A percentile compares a stretch with the other conserved stretches of the same genome.
Conservation (phyloP, 495 filamentous ascomycete species). For the Neurospora intermedia region DNA sequence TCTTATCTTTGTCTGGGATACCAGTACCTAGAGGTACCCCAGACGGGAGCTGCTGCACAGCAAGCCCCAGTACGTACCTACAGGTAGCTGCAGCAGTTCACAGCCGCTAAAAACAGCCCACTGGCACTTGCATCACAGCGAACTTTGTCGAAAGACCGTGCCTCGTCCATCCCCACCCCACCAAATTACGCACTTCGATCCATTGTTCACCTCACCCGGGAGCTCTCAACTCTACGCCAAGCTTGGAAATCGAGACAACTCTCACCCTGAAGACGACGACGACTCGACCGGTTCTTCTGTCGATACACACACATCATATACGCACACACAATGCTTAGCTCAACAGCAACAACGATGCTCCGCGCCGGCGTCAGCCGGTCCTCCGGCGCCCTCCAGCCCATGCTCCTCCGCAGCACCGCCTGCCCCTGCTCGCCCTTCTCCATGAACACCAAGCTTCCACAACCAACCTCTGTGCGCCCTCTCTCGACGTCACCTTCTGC, state of each 20-base stretch:
- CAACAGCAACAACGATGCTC: conserved; percentile 23
- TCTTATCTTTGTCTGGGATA: neutral
- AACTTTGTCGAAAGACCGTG: neutral
- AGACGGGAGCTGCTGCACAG: neutral
- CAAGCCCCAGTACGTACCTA: neutral
- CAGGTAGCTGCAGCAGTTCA: neutral
- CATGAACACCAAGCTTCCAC: conserved; percentile 4
- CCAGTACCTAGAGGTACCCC: too few relatives aligned
- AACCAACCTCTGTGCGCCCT: conserved; percentile 1
- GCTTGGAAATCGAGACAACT: neutral
- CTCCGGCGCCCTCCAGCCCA: conserved; percentile 13
- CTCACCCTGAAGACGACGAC: neutral
- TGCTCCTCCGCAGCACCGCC: conserved; percentile 19
- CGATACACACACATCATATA: neutral
- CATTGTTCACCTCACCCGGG: neutral
- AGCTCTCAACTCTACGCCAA: neutral
- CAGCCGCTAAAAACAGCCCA: neutral
- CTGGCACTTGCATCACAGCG: neutral
- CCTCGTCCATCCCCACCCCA: neutral
- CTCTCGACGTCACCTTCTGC: conserved; percentile 8
- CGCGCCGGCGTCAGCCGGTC: conserved; percentile 21
- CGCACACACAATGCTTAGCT: conserved; percentile 16
- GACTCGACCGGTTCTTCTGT: neutral
- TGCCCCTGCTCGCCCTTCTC: conserved; percentile 19
- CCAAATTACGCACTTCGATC: neutral